phyloP scores from a whole-genome alignment of 768 basidiomycete genomes.

The Agaricus blazei region DNA sequence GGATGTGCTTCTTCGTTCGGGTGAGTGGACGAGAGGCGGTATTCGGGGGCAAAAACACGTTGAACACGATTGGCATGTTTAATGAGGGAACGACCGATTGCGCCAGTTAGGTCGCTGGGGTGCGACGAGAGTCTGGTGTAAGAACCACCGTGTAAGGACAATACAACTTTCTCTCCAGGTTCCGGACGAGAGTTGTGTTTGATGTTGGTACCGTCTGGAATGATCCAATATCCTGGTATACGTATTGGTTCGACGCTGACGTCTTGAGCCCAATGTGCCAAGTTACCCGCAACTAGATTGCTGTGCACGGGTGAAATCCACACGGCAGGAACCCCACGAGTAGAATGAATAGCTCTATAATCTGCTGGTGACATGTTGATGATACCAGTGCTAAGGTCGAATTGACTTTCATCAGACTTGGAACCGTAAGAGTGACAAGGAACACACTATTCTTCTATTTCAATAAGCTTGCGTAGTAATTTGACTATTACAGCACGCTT shows the following conservation, averaged over 20 bases:
- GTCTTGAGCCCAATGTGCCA: slow-evolving; percentile 33
- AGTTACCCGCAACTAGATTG: slow-evolving; percentile 39
- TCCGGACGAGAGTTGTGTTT: slow-evolving; percentile 31
- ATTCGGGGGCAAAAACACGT: slow-evolving; percentile 62
- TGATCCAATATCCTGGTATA: slow-evolving; percentile 55
- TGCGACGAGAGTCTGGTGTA: slow-evolving; percentile 51
- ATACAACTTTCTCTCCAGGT: slow-evolving; percentile 51
- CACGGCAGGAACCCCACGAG: slow-evolving; percentile 35
- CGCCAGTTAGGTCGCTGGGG: slow-evolving; percentile 41
- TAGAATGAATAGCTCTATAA: slow-evolving; percentile 34
- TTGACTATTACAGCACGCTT: background rate
- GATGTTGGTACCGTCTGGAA: slow-evolving; percentile 33
- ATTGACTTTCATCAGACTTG: too few relatives aligned
- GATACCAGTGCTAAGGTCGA: slow-evolving; percentile 28
- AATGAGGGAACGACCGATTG: slow-evolving; percentile 42
- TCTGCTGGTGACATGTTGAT: slow-evolving; percentile 23
- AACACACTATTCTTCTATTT: background rate
- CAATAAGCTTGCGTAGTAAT: background rate
- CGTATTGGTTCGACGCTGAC: slow-evolving; percentile 35
- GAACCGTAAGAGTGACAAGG: background rate
- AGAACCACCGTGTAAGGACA: slow-evolving; percentile 58
- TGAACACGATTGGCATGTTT: slow-evolving; percentile 36
- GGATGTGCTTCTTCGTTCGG: slow-evolving; percentile 42
- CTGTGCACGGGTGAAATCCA: slow-evolving; percentile 40
- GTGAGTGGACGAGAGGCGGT: slow-evolving; percentile 52